Conservation (phyloP, 805 yeast species). For the Myxozyma nipponensis region DNA sequence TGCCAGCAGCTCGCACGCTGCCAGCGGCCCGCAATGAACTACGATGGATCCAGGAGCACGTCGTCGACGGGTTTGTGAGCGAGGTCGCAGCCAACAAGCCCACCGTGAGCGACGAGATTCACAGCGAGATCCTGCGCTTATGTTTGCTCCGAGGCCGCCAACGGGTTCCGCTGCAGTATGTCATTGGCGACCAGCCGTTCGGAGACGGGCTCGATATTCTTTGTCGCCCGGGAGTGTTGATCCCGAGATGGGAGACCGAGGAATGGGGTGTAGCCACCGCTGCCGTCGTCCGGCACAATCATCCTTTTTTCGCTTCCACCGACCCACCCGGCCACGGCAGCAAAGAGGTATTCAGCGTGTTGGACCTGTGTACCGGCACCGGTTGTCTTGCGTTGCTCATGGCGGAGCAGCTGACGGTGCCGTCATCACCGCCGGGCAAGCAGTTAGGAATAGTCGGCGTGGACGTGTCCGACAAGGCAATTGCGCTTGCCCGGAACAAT, state of each 20-base stretch:
- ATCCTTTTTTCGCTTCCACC: conserved; percentile 5
- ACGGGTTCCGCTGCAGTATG: conserved; percentile 75
- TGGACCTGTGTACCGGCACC: conserved; percentile 82
- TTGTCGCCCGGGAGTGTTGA: conserved; percentile 65
- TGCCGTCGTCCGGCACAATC: neutral
- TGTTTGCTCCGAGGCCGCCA: conserved; percentile 61
- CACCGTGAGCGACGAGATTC: neutral
- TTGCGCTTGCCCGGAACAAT: conserved; percentile 50
- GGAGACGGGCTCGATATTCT: conserved; percentile 53
- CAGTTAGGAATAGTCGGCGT: conserved; percentile 42
- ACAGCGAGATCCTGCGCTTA: conserved; percentile 36
- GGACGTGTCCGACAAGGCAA: conserved; percentile 56
- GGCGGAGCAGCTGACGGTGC: conserved; percentile 35
- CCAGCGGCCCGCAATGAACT: conserved; percentile 52
- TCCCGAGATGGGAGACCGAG: conserved; percentile 95
- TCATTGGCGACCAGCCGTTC: conserved; percentile 84
- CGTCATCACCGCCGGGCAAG: conserved; percentile 14
- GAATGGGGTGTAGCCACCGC: conserved; percentile 58
- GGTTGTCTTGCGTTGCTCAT: conserved; percentile 76
- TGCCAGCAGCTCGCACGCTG: conserved; percentile 29
- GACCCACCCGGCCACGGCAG: neutral
- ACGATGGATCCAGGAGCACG: conserved; percentile 59
- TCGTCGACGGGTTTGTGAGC: conserved; percentile 30
- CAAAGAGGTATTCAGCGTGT: conserved; percentile 33
- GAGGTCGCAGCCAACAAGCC: conserved; percentile 1